Percentiles rank a stretch among this genome's conserved stretches.
Conservation (phyloP, 495 filamentous ascomycete genomes). For the Penicillium diatomitis region DNA sequence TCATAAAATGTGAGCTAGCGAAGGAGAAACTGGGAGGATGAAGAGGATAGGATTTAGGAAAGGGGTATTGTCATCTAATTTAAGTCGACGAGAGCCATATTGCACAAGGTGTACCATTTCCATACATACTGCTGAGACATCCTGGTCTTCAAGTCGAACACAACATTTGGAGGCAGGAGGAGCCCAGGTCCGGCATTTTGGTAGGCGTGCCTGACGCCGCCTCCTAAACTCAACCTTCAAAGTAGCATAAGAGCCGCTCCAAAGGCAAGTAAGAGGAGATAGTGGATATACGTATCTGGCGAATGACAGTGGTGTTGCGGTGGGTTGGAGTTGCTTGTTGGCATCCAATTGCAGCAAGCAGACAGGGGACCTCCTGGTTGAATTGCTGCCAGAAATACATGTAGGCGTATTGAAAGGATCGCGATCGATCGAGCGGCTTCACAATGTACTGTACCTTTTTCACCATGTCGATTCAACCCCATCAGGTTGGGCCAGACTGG, state of each 20-base stretch:
- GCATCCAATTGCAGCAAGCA: slow-evolving; percentile 4
- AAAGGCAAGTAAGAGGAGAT: slow-evolving; percentile 10
- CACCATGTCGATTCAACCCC: slow-evolving; percentile 6
- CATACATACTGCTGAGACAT: no score
- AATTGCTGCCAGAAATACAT: neutral
- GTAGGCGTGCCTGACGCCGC: slow-evolving; percentile 18
- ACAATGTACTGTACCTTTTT: no score
- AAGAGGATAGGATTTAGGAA: neutral
- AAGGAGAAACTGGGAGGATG: neutral
- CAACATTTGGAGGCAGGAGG: slow-evolving; percentile 7
- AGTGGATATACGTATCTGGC: slow-evolving; percentile 12
- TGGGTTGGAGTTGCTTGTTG: slow-evolving; percentile 1
- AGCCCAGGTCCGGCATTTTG: slow-evolving; percentile 5
- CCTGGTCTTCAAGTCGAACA: slow-evolving; percentile 5
- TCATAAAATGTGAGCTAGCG: neutral
- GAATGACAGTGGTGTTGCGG: slow-evolving; percentile 6
- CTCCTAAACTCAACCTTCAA: slow-evolving; percentile 8
- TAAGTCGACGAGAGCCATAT: no score
- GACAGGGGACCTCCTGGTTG: slow-evolving; percentile 3
- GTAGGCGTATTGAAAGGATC: slow-evolving; percentile 4
- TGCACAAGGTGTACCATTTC: no score
- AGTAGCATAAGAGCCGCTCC: slow-evolving; percentile 24
- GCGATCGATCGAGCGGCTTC: slow-evolving; percentile 13
- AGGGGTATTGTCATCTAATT: neutral
- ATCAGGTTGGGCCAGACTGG: slow-evolving; percentile 1